These are phyloP conservation scores for Sporothrix euskadiensis DNA, from an alignment of 2,329 filamentous ascomycete genomes.

Conservation along the genomic window DNA sequence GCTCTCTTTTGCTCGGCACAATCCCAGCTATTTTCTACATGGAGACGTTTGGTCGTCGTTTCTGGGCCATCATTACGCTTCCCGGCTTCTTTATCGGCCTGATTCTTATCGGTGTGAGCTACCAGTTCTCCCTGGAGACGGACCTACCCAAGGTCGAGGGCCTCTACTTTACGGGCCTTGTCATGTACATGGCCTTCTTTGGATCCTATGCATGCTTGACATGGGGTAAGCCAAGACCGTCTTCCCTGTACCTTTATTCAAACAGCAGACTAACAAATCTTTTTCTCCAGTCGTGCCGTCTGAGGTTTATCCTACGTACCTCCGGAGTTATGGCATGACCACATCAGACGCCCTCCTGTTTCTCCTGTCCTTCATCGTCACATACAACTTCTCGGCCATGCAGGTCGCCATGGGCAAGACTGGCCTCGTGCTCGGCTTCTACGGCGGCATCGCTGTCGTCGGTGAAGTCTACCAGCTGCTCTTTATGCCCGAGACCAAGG, in stretches of 20 bases:
- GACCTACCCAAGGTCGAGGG: constrained; percentile 55
- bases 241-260: not conserved
- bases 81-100: constrained; percentile 71
- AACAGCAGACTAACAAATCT: not conserved
- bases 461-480: constrained; percentile 72
- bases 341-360: constrained; percentile 68
- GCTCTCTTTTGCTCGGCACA: constrained; percentile 65
- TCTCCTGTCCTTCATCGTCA: constrained; percentile 70
- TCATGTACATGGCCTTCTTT: constrained; percentile 69
- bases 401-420: constrained; percentile 65
- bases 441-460: constrained; percentile 69
- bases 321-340: constrained; percentile 73
- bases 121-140: constrained; percentile 53
- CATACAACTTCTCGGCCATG: constrained; percentile 74
- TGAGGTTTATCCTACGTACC: constrained; percentile 72
- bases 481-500: constrained; percentile 71
- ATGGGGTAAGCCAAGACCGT: constrained; percentile 43
- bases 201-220: constrained; percentile 65
- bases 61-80: constrained; percentile 73
- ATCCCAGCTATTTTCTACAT: constrained; percentile 69
- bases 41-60: constrained; percentile 70
- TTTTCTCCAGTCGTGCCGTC: constrained; percentile 57
- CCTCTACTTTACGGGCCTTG: constrained; percentile 66
- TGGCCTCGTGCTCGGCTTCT: constrained; percentile 69
- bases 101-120: constrained; percentile 64